Conservation (phyloP, 352 stramenopile species). For the Phytophthora citrophthora region DNA sequence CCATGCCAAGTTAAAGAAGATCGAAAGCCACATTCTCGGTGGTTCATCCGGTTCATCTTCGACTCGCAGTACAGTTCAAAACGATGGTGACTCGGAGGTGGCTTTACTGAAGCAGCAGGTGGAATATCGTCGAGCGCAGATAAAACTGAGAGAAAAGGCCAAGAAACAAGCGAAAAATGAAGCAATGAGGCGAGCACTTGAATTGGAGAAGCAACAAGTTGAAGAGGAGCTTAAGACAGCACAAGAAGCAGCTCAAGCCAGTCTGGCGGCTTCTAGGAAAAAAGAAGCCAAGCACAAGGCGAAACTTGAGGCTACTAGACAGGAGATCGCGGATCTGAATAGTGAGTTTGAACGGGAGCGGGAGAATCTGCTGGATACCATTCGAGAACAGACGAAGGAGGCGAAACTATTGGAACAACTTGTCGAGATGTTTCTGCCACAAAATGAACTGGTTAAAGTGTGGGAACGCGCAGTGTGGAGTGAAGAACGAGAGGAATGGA, state of each 20-base stretch:
- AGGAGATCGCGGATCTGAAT: slow-evolving; percentile 87
- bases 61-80: slow-evolving; percentile 9
- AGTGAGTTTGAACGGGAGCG: slow-evolving; percentile 88
- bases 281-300: slow-evolving; percentile 71
- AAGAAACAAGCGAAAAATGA: slow-evolving; percentile 75
- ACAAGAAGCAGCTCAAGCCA: slow-evolving; percentile 70
- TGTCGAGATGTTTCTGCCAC: slow-evolving; percentile 82
- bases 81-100: slow-evolving; percentile 66
- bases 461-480: slow-evolving; percentile 88
- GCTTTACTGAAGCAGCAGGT: slow-evolving; percentile 83
- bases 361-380: slow-evolving; percentile 85
- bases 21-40: slow-evolving; percentile 81
- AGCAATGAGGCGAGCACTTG: slow-evolving; percentile 57
- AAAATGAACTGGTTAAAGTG: slow-evolving; percentile 89
- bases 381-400: slow-evolving; percentile 91
- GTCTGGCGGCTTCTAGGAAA: slow-evolving; percentile 58
- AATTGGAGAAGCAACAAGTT: slow-evolving; percentile 77
- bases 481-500: slow-evolving; percentile 85
- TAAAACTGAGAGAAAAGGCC: slow-evolving; percentile 81
- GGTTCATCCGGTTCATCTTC: slow-evolving; percentile 37
- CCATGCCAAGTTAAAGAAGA: slow-evolving; percentile 75
- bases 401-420: slow-evolving; percentile 89
- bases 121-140: slow-evolving; percentile 77
- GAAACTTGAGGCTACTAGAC: slow-evolving; percentile 77
- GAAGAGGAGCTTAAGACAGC: slow-evolving; percentile 76